Conservation (phyloP, 192 early-diverging fungal species). For the Coemansia sp. region DNA sequence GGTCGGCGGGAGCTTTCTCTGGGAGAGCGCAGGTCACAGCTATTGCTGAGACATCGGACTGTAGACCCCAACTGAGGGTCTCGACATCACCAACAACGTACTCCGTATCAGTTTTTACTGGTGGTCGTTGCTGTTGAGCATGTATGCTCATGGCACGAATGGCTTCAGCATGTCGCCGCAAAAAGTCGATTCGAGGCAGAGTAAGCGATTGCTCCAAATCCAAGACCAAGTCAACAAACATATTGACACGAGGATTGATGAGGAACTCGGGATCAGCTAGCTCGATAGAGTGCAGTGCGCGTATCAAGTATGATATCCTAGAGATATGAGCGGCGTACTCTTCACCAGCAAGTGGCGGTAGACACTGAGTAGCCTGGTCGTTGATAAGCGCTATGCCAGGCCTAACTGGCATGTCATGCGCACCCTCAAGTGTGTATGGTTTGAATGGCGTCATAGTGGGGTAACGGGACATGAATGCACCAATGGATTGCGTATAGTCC, state of each 20-base stretch:
- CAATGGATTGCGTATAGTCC: conserved; percentile 14
- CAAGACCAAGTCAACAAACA: conserved; percentile 42
- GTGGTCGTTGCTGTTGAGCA: background rate
- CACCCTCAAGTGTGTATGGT: conserved; percentile 24
- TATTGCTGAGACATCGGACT: background rate
- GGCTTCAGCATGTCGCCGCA: conserved; percentile 34
- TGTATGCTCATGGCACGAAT: conserved; percentile 26
- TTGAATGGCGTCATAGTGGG: conserved; percentile 22
- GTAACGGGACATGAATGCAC: conserved; percentile 33
- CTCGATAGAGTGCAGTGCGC: conserved; percentile 40
- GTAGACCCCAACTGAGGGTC: background rate
- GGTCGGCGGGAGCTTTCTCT: background rate
- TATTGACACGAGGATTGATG: conserved; percentile 27
- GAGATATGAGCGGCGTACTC: conserved; percentile 41
- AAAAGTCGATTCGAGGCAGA: conserved; percentile 39
- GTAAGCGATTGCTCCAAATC: conserved; percentile 35
- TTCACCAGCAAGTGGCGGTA: conserved; percentile 40
- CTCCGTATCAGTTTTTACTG: conserved; percentile 7
- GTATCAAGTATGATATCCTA: conserved; percentile 30
- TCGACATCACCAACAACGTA: conserved; percentile 22
- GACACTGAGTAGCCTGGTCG: conserved; percentile 28
- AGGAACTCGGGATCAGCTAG: conserved; percentile 38
- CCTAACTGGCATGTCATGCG: conserved; percentile 17
- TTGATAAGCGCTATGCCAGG: conserved; percentile 17
- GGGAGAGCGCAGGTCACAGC: background rate